Evolutionary conservation across 2,329 filamentous ascomycete species (phyloP).

Genomic region (Periconia sp.): DNA sequence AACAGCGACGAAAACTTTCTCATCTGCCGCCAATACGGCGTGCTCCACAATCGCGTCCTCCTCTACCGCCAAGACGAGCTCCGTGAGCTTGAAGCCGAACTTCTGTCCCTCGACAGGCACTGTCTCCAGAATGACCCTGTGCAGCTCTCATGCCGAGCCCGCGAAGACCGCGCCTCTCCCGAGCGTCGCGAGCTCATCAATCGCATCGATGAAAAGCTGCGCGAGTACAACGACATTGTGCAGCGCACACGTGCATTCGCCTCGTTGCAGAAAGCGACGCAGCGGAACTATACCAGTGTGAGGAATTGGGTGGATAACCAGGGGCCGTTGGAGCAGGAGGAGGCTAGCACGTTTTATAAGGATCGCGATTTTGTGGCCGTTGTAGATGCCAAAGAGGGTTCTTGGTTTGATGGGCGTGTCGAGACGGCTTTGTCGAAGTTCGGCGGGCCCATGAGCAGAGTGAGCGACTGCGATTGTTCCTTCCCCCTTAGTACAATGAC

Average conservation of each 20-base stretch:
- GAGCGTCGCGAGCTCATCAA: constrained; percentile 8
- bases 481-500: not conserved
- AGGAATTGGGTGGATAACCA: constrained; percentile 3
- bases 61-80: constrained; percentile 17
- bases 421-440: constrained; percentile 10
- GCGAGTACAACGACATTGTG: constrained; percentile 17
- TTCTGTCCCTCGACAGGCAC: constrained; percentile 15
- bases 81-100: constrained; percentile 23
- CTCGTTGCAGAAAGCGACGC: constrained; percentile 3
- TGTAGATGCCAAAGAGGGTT: constrained; percentile 16
- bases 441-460: constrained; percentile 3
- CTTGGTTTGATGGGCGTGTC: constrained; percentile 16
- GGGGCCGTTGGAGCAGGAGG: constrained; percentile 9
- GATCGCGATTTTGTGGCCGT: constrained; percentile 45
- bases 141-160: constrained; percentile 2
- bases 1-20: constrained; percentile 48
- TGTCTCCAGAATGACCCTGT: constrained; percentile 1
- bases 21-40: constrained; percentile 47
- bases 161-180: constrained; percentile 2
- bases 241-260: constrained; percentile 13
- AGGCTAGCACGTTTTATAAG: constrained; percentile 37
- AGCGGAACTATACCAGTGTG: constrained; percentile 19
- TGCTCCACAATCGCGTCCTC: constrained; percentile 41
- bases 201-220: constrained; percentile 14
- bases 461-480: not conserved